phyloP scores from a whole-genome alignment of 2,329 filamentous ascomycete genomes.

The Didymella arachidicola region DNA sequence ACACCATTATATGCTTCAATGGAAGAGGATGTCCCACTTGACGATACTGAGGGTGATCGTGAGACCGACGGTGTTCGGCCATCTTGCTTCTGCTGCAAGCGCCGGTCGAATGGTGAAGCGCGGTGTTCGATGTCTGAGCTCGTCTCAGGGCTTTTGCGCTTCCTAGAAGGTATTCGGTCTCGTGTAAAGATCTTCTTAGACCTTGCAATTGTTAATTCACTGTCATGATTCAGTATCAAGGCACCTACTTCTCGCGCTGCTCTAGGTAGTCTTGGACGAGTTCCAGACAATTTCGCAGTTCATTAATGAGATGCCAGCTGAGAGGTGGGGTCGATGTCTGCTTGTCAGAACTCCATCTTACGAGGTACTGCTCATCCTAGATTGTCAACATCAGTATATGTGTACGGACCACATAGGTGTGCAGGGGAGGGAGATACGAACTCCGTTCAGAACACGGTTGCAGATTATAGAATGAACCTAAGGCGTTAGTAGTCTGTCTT shows the following conservation, averaged over 20 bases:
- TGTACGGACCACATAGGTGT: conserved; percentile 25
- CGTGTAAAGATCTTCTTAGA: conserved; percentile 8
- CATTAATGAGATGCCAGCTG: conserved; percentile 55
- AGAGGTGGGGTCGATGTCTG: conserved; percentile 36
- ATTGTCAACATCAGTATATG: conserved; percentile 28
- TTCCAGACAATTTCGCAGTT: conserved; percentile 51
- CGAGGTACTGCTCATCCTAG: conserved; percentile 55
- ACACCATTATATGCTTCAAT: conserved; percentile 53
- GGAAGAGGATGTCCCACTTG: conserved; percentile 13
- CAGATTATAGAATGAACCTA: conserved; percentile 37
- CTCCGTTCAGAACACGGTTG: conserved; percentile 37
- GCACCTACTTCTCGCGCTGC: conserved; percentile 29
- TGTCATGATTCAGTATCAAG: background rate
- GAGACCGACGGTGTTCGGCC: conserved; percentile 30
- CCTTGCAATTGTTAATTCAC: conserved; percentile 21
- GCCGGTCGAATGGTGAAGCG: conserved; percentile 33
- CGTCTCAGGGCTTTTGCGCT: conserved; percentile 39
- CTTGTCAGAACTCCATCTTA: conserved; percentile 47
- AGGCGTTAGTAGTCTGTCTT: conserved; percentile 13
- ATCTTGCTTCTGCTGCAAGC: conserved; percentile 15
- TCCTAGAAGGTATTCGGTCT: conserved; percentile 20
- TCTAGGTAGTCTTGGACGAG: conserved; percentile 55
- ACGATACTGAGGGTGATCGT: conserved; percentile 36
- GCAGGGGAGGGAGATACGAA: conserved; percentile 25
- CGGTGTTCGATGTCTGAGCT: conserved; percentile 26